Base-by-base conservation (phyloP, 108 stramenopile genomes). In the Parmales sp. region DNA sequence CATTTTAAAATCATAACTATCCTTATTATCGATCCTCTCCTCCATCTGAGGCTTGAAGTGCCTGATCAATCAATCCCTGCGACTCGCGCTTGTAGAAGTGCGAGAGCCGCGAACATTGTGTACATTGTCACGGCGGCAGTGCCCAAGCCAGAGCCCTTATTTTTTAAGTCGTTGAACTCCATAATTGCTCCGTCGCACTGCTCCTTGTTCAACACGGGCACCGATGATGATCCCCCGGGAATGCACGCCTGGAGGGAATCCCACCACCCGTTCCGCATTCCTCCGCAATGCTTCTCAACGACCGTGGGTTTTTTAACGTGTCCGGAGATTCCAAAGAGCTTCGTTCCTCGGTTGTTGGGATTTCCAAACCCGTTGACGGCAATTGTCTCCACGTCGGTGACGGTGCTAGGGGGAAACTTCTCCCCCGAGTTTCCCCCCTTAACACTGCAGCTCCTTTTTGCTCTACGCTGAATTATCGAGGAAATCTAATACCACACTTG, bases 81-180 rank as follows among this genome's bases (percentile, higher is more conserved):
- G 95, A 97, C 82, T 99, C 99, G 87, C 98, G 99, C 79, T 92
- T 90, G 92, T 99, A 99, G 77, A 99, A 99, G 82, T 99, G 97
- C 2, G 96, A 84, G 26, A 99, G 87, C 34, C 99, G 92, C 96
- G 41, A 87, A 80, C 75, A 98, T 85, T 74, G 98, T 97, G 79
- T 98, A 97, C 82, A 99, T 98, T 51, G 97, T 98, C 6, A 99
- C 95, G 5, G 99, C 99, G 23, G 99, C 99, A 20, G 99, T 99
- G 38, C 99, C 99, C 28, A 99, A 80, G 45, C 92, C 97, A 20
- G 92, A 91, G 65, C 96, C 95, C 67, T 81, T 84, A 71, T 84
- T 67, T 51, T 93, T 84, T 64, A 99, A 83, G 76, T 96, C 96
- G 82, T 99, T 97, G 74, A 99, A 99, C 70, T 99, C 99, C 97